Conservation (phyloP, 2,329 filamentous ascomycete genomes). For the Pseudogymnoascus sp. region DNA sequence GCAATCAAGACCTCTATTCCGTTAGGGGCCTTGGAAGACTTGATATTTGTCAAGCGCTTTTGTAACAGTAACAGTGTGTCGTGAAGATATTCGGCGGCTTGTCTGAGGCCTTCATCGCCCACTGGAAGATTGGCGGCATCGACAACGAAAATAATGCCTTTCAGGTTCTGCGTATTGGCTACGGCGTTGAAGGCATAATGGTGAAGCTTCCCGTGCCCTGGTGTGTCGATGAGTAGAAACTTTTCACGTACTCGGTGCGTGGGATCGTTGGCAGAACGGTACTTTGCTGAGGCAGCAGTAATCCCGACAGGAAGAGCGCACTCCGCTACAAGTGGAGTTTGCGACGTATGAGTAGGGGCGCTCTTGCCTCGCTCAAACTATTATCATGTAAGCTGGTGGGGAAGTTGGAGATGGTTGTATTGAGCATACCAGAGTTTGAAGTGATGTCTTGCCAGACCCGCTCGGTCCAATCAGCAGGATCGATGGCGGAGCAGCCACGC, state of each 20-base stretch:
- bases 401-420: constrained; percentile 5
- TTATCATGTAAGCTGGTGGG: constrained; percentile 11
- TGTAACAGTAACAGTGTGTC: constrained; percentile 80
- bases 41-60: constrained; percentile 52
- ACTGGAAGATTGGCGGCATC: constrained; percentile 62
- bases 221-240: constrained; percentile 78
- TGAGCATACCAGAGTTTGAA: constrained; percentile 61
- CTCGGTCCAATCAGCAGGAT: constrained; percentile 76
- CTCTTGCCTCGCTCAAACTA: constrained; percentile 45
- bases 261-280: constrained; percentile 57
- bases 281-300: constrained; percentile 48
- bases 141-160: constrained; percentile 77
- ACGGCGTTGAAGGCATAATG: constrained; percentile 52
- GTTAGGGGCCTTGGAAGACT: constrained; percentile 46
- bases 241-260: constrained; percentile 50
- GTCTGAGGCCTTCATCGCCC: constrained; percentile 52
- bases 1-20: constrained; percentile 71
- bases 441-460: constrained; percentile 77
- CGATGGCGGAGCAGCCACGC: constrained; percentile 61
- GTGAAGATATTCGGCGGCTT: constrained; percentile 78
- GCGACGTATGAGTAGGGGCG: constrained; percentile 47
- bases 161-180: constrained; percentile 40
- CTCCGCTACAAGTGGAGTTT: constrained; percentile 47
- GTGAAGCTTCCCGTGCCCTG: constrained; percentile 90
- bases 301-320: constrained; percentile 45